Base-by-base conservation (phyloP, 495 filamentous ascomycete genomes). In the Collariella sp. region DNA sequence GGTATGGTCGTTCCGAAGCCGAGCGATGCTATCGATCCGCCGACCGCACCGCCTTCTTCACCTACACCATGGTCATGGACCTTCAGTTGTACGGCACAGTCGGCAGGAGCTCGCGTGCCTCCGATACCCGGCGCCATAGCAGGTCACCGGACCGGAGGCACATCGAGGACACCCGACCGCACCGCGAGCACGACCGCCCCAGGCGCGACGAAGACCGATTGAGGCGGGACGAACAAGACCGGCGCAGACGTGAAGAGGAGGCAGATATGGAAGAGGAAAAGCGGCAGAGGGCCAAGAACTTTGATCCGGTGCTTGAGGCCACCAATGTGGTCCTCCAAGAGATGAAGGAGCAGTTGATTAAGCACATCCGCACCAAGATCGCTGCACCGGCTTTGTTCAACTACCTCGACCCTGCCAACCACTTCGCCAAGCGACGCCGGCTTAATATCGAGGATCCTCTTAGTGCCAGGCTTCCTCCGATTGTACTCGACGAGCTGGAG, bases 11-110 rank as follows among this genome's bases (percentile, higher is more conserved):
- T 54, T 74, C 83, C 44, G 88, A 96, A 66, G 84, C 87, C 11
- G 81, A 84, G 33, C 78, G 83, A 40, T 96, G 91, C 67, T 88
- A 78, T 59, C 74, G 79, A 47, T 73, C 81, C 34, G 86, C 83
- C 51, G 79, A 95, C 66, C 83, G 83, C 65, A 81, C 82, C 23
- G 76, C 81, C 1, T 78, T 99, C 42, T 97, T 99, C 74, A 96
- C 82, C 5, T 97, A 96, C 63, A 81, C 78, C 48, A 88, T 99
- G 89, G 81, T 82, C 39, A 95, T 99, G 91, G 84, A 90, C 64
- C 83, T 83, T 56, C 83, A 89, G 72, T 80, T 38, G 69, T 79
- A 60, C 80, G 87, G 62, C 73, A 84, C 68, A 70, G 80, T 64
- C 79, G 83, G 64, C 77, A 83, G 47, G 81, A 78, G 57, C 76